Base-by-base conservation (phyloP, 2,329 filamentous ascomycete species). In the Alternaria brassicae region DNA sequence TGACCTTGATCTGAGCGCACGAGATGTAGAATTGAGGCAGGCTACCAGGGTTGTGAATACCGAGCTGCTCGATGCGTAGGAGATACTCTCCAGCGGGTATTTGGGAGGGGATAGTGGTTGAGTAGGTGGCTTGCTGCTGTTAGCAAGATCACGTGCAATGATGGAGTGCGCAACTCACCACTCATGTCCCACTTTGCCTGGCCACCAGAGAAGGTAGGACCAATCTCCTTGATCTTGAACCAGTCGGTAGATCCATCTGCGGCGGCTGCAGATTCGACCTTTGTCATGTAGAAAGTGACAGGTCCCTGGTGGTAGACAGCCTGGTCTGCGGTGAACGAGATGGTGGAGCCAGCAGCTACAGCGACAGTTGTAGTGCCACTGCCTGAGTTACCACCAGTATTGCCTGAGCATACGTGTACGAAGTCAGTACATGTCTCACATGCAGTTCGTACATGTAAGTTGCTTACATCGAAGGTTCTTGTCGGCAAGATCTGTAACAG, bases 31-130 rank as follows among this genome's bases (percentile, higher is more conserved):
- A 74, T 27, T 74, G 66, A 21, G 65, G 65, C 6, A 53, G 41
- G 41, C 53, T 51, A 23, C 63, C 57, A 5, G 78, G 80, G 63
- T 80, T 79, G 70, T 82, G 81, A 27, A 83, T 77, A 10, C 72
- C 81, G 52, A 84, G 80, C 60, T 83, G 81, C 71, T 84, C 82
- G 52, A 81, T 78, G 23, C 82, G 77, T 36, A 83, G 72, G 17
- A 84, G 75, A 65, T 83, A 83, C 58, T 83, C 75, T 23, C 81
- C 81, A 19, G 76, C 68, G 4, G 81, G 74, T 6, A 79, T 70
- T 42, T 77, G 77, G 5, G 68, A 71, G 6, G 82, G 81, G 34
- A 84, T 77, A 5, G 67, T 75, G 52, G 76, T 79, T 9, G 67
- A 66, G 61, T 77, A 77, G 15, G 73, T 72, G 28, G 61, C 74